These are phyloP conservation scores for Salix purpurea DNA, from an alignment of 345 rosid genomes.

Conservation along the genomic window DNA sequence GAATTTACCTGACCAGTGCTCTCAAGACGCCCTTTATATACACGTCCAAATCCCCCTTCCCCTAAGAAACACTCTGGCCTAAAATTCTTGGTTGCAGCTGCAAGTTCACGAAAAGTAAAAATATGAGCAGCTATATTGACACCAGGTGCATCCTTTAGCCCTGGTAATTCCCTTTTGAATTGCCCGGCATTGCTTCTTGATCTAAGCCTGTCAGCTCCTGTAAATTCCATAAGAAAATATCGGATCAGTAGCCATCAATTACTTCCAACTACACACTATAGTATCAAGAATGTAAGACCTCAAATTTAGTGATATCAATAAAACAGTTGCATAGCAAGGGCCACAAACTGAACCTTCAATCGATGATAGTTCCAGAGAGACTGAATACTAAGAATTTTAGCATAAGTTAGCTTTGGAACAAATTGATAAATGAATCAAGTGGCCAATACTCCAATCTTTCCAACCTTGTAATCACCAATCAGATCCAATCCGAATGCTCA, in stretches of 20 bases:
- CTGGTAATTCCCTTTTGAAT: conserved; percentile 53
- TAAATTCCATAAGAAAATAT: conserved; percentile 29
- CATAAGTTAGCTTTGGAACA: neutral
- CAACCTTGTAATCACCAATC: conserved; percentile 16
- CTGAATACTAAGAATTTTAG: neutral
- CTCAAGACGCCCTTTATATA: conserved; percentile 83
- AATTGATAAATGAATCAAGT: neutral
- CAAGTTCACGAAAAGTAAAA: conserved; percentile 85
- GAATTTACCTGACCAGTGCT: conserved; percentile 82
- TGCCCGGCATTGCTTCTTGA: conserved; percentile 59
- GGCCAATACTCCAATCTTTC: neutral
- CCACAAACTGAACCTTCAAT: neutral
- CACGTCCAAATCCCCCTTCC: conserved; percentile 98
- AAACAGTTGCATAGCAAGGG: conserved; percentile 5
- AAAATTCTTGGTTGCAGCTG: conserved; percentile 86
- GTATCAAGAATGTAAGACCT: neutral
- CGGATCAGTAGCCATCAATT: neutral
- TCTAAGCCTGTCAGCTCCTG: conserved; percentile 74
- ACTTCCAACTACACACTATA: neutral
- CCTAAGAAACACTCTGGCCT: conserved; percentile 86
- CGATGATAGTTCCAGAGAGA: neutral
- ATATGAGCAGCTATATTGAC: conserved; percentile 79
- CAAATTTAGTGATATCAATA: neutral
- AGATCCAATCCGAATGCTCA: conserved; percentile 30
- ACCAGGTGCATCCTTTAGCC: conserved; percentile 53